These are phyloP conservation scores for Scheffersomyces amazonensis DNA, from an alignment of 805 yeast genomes.

Conservation along the genomic window DNA sequence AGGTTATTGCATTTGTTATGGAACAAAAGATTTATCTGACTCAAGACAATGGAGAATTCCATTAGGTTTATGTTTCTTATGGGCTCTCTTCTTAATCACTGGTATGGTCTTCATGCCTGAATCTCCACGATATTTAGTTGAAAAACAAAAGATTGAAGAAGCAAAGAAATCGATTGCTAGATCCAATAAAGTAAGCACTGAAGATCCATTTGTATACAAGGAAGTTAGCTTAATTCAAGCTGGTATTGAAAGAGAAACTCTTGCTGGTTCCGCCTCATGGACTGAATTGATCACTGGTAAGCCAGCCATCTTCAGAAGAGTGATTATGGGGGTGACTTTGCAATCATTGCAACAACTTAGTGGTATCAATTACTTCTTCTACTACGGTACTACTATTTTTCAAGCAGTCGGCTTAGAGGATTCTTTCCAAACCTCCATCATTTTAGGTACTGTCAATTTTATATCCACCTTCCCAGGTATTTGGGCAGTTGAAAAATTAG, in stretches of 20 bases:
- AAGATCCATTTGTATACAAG: slow-evolving; percentile 51
- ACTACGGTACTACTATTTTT: slow-evolving; percentile 58
- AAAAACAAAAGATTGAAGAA: slow-evolving; percentile 45
- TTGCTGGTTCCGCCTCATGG: slow-evolving; percentile 69
- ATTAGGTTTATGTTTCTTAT: slow-evolving; percentile 50
- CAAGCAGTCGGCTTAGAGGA: slow-evolving; percentile 47
- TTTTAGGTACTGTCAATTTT: slow-evolving; percentile 55
- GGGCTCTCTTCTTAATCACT: slow-evolving; percentile 49
- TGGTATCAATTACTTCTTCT: slow-evolving; percentile 65
- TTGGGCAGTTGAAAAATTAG: slow-evolving; percentile 47
- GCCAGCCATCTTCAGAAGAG: slow-evolving; percentile 58
- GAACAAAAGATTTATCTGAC: slow-evolving; percentile 47
- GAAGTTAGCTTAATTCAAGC: slow-evolving; percentile 56
- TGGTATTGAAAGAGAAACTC: slow-evolving; percentile 58
- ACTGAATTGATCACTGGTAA: slow-evolving; percentile 58
- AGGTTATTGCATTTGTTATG: slow-evolving; percentile 67
- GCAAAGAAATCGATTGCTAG: slow-evolving; percentile 55
- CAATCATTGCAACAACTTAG: slow-evolving; percentile 59
- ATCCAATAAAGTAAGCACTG: slow-evolving; percentile 53
- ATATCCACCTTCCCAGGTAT: slow-evolving; percentile 53
- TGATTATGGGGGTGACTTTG: slow-evolving; percentile 54
- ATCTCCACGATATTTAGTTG: slow-evolving; percentile 63
- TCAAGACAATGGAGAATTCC: slow-evolving; percentile 70
- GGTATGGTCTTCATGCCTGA: slow-evolving; percentile 66
- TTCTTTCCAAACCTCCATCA: slow-evolving; percentile 55